Conservation (phyloP, 2,329 filamentous ascomycete genomes). For the Kalaharituber pfeilii region DNA sequence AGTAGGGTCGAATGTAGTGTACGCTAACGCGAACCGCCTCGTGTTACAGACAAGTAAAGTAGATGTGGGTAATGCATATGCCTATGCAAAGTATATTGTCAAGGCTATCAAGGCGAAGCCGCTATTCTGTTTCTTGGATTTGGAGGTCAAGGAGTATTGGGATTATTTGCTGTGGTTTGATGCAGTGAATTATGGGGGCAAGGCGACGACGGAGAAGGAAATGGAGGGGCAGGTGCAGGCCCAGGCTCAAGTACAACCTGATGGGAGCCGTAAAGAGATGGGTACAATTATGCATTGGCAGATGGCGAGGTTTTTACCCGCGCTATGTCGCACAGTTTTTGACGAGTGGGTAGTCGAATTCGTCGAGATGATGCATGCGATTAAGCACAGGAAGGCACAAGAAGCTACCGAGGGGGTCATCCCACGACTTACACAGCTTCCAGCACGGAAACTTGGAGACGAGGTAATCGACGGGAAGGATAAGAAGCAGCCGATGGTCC, state of each 20-base stretch:
- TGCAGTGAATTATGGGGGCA: conserved; percentile 95
- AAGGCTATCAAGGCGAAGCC: conserved; percentile 94
- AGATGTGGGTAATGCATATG: conserved; percentile 89
- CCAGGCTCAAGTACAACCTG: conserved; percentile 1
- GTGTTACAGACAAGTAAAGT: conserved; percentile 91
- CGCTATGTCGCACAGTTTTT: conserved; percentile 65
- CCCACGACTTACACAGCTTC: conserved; percentile 41
- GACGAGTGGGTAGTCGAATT: conserved; percentile 89
- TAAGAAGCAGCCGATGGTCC: conserved; percentile 35
- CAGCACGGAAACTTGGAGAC: conserved; percentile 43
- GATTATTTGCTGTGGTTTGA: conserved; percentile 99
- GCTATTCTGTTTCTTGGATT: conserved; percentile 88
- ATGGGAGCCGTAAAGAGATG: conserved; percentile 46
- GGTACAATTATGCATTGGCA: conserved; percentile 99
- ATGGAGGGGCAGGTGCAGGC: conserved; percentile 43
- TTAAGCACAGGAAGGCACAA: conserved; percentile 43
- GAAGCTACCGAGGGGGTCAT: conserved; percentile 32
- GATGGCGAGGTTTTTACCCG: conserved; percentile 72
- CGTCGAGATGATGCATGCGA: conserved; percentile 76
- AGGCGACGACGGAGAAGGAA: conserved; percentile 63
- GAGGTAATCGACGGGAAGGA: conserved; percentile 37
- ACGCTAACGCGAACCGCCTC: conserved; percentile 74
- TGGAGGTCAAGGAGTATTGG: conserved; percentile 98
- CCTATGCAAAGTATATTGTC: conserved; percentile 92
- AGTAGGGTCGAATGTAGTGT: conserved; percentile 90